These are phyloP conservation scores for Monascus purpureus DNA, from an alignment of 495 filamentous ascomycete genomes.

Conservation along the genomic window DNA sequence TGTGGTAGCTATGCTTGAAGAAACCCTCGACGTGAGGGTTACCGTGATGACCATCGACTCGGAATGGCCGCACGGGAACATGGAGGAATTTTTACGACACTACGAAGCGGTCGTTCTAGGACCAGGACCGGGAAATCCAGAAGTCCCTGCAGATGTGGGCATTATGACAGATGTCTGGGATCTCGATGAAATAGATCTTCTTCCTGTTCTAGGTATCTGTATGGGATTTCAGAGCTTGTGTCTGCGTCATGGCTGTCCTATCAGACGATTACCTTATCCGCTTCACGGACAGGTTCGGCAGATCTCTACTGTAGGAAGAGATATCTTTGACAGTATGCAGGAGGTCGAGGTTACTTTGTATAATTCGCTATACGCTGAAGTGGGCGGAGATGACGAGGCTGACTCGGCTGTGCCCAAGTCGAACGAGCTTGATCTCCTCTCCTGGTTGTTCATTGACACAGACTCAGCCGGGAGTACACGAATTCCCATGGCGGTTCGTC, in stretches of 20 bases:
- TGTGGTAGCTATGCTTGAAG: constrained; percentile 64
- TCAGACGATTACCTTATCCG: constrained; percentile 49
- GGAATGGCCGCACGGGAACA: constrained; percentile 28
- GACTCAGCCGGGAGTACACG: constrained; percentile 4
- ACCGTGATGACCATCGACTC: constrained; percentile 58
- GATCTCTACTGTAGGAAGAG: constrained; percentile 36
- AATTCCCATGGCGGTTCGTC: constrained; percentile 67
- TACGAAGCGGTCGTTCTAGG: constrained; percentile 72
- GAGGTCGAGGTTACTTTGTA: constrained; percentile 66
- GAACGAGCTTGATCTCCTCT: constrained; percentile 19
- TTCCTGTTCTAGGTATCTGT: constrained; percentile 82
- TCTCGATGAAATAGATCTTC: constrained; percentile 36
- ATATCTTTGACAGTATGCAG: constrained; percentile 42
- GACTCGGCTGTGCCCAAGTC: background rate
- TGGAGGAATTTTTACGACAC: constrained; percentile 35
- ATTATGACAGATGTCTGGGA: constrained; percentile 68
- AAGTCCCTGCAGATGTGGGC: constrained; percentile 52
- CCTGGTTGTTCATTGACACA: constrained; percentile 20
- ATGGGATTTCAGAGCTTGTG: constrained; percentile 82
- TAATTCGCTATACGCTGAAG: constrained; percentile 62
- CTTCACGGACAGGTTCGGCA: constrained; percentile 68
- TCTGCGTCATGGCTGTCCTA: constrained; percentile 46
- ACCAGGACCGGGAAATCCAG: constrained; percentile 60
- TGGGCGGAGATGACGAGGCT: constrained; percentile 12
- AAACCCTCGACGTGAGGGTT: constrained; percentile 48